Evolutionary conservation across 331 rosid genomes (phyloP), one percentile per base, ranked within the genome.

Genomic region (Ulmus americana): DNA sequence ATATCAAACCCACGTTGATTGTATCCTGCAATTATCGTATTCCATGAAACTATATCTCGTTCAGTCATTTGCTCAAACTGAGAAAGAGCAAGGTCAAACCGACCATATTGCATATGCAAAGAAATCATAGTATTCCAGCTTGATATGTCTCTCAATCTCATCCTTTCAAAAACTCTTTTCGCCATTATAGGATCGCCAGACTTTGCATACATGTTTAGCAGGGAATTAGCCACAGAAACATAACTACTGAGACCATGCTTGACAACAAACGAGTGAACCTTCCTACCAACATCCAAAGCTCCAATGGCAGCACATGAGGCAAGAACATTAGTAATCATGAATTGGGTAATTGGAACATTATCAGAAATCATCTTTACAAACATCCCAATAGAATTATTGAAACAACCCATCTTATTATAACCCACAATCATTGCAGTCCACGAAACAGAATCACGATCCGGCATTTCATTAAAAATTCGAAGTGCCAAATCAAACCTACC

Each of bases 151-250:
- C 67, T 88, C 58, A 75, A 38, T 65, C 83, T 82, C 84, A 88
- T 86, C 73, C 84, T 70, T 15, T 88, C 78, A 39, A 86, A 88
- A 69, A 91, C 87, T 55, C 73, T 63, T 58, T 75, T 76, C 1
- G 90, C 95, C 14, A 63, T 82, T 16, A 76, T 49, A 0, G 79
- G 75, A 76, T 88, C 84, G 9, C 97, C 86, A 4, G 83, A 77
- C 74, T 88, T 91, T 38, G 81, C 85, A 73, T 91, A 91, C 97
- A 91, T 91, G 75, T 88, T 91, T n/a, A 91, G 74, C 75, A 88
- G 69, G 3, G 95, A 88, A 69, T 86, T 88, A 0, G 88, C 81
- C 7, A 86, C 90, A 40, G 88, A 77, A 69, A 78, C 74, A 50
- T 63, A 79, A 46, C 85, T 66, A 22, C 88, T 42, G 11, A 81